Evolutionary conservation across 2,329 filamentous ascomycete genomes (phyloP).

Genomic region (Curvularia hawaiiensis): DNA sequence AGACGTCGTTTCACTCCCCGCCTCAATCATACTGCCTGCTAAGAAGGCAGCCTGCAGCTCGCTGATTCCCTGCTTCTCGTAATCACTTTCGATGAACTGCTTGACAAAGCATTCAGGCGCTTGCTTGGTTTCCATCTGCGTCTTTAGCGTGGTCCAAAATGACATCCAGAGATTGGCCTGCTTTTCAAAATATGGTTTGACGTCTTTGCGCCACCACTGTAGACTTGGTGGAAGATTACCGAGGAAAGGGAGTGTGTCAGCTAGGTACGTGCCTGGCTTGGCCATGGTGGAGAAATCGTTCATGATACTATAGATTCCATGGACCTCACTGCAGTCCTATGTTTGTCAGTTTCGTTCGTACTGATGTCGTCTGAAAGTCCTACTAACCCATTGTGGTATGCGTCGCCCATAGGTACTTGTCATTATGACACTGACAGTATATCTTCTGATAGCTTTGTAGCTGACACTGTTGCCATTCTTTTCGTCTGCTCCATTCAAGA

Average conservation of each 20-base stretch:
- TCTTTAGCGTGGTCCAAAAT: slow-evolving; percentile 36
- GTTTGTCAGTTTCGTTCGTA: not conserved
- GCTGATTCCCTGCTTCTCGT: slow-evolving; percentile 47
- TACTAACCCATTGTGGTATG: slow-evolving; percentile 40
- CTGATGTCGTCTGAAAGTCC: not conserved
- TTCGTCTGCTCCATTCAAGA: slow-evolving; percentile 40
- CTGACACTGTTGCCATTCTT: slow-evolving; percentile 26
- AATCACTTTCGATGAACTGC: slow-evolving; percentile 40
- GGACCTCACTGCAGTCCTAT: slow-evolving; percentile 41
- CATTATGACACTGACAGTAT: slow-evolving; percentile 45
- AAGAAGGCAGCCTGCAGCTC: slow-evolving; percentile 46
- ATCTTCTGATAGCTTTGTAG: slow-evolving; percentile 39
- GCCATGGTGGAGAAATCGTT: slow-evolving; percentile 40
- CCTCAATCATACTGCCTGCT: slow-evolving; percentile 47
- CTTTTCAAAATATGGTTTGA: slow-evolving; percentile 37
- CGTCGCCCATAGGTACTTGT: slow-evolving; percentile 44
- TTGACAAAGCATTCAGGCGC: slow-evolving; percentile 46
- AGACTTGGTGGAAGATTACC: slow-evolving; percentile 32
- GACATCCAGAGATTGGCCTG: slow-evolving; percentile 44
- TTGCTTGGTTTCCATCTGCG: slow-evolving; percentile 38
- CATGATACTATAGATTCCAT: slow-evolving; percentile 43
- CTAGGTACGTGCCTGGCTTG: slow-evolving; percentile 39
- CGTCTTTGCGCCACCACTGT: slow-evolving; percentile 40
- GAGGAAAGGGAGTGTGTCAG: slow-evolving; percentile 39
- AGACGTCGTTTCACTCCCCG: slow-evolving; percentile 48